Conservation (phyloP, 1,284 basidiomycete genomes). For the Vanrija sp. region DNA sequence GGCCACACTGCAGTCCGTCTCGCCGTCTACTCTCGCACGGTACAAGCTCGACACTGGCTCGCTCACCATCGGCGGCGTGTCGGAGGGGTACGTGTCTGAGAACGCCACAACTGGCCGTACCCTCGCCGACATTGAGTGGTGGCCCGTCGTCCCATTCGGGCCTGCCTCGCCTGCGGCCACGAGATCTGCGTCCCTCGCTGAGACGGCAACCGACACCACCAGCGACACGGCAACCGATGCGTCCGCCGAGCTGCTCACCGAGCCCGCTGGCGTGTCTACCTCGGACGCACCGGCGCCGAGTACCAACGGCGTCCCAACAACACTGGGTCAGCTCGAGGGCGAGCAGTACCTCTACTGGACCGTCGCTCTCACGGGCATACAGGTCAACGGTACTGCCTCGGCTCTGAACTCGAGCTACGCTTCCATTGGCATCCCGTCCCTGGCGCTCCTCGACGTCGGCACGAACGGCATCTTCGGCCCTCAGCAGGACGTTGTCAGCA, state of each 20-base stretch:
- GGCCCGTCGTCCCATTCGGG: constrained; percentile 37
- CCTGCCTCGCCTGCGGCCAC: neutral
- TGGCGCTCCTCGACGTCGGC: constrained; percentile 77
- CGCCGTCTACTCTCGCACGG: constrained; percentile 10
- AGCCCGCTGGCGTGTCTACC: neutral
- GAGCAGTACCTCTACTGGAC: constrained; percentile 71
- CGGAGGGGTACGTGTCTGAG: constrained; percentile 27
- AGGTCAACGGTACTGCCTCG: constrained; percentile 61
- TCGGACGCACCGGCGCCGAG: neutral
- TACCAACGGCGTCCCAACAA: neutral
- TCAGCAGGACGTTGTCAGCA: constrained; percentile 66
- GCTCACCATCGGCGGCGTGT: constrained; percentile 41
- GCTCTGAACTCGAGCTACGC: constrained; percentile 65
- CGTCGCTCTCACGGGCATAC: constrained; percentile 60
- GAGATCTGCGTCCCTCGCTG: neutral
- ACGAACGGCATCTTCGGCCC: constrained; percentile 75
- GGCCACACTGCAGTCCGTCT: constrained; percentile 10
- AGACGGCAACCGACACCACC: neutral
- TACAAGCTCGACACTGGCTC: constrained; percentile 23
- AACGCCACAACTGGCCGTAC: constrained; percentile 22
- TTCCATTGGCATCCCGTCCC: constrained; percentile 55
- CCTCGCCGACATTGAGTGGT: constrained; percentile 38
- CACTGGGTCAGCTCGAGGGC: constrained; percentile 19
- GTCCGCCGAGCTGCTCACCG: neutral
- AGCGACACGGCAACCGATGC: neutral